Evolutionary conservation across 805 yeast genomes (phyloP).

Genomic region (Candida silvatica): DNA sequence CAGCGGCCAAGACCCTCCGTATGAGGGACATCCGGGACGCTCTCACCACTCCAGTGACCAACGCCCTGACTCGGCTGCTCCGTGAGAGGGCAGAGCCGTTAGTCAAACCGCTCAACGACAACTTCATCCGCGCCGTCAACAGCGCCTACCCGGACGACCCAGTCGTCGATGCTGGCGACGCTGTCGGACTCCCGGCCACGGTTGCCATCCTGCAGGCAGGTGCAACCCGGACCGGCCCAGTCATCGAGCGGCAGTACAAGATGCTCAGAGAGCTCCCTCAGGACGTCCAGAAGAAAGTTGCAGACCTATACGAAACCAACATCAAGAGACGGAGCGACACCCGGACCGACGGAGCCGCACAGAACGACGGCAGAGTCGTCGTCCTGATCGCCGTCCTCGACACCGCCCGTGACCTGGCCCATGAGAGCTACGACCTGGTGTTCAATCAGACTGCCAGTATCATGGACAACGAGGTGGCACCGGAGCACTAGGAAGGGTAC

Average conservation of each 20-base stretch:
- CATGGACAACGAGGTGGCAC: too few species aligned
- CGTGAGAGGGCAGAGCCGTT: slow-evolving; percentile 58
- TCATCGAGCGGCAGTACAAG: slow-evolving; percentile 19
- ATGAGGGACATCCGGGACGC: slow-evolving; percentile 39
- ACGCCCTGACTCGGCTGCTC: slow-evolving; percentile 35
- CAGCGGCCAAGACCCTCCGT: slow-evolving; percentile 48
- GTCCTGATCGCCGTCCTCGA: slow-evolving; percentile 24
- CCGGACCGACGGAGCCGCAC: too few species aligned
- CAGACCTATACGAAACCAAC: slow-evolving; percentile 30
- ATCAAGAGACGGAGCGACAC: slow-evolving; percentile 28
- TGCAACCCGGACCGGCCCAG: slow-evolving; percentile 29
- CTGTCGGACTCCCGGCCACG: slow-evolving; percentile 35
- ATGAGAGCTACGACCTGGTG: slow-evolving; percentile 16
- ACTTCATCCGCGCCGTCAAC: slow-evolving; percentile 36
- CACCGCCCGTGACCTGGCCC: slow-evolving; percentile 18
- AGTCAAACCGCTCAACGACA: slow-evolving; percentile 51
- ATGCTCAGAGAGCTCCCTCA: slow-evolving; percentile 26
- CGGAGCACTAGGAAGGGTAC: too few species aligned
- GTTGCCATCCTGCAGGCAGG: slow-evolving; percentile 31
- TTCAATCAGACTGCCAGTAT: too few species aligned
- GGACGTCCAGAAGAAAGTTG: slow-evolving; percentile 25
- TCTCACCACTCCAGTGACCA: slow-evolving; percentile 38
- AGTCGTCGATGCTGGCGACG: slow-evolving; percentile 27
- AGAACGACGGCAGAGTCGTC: slow-evolving; percentile 13
- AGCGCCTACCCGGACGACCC: slow-evolving; percentile 27